Base-by-base conservation (phyloP, 108 stramenopile species). In the Parietichytrium sp. region DNA sequence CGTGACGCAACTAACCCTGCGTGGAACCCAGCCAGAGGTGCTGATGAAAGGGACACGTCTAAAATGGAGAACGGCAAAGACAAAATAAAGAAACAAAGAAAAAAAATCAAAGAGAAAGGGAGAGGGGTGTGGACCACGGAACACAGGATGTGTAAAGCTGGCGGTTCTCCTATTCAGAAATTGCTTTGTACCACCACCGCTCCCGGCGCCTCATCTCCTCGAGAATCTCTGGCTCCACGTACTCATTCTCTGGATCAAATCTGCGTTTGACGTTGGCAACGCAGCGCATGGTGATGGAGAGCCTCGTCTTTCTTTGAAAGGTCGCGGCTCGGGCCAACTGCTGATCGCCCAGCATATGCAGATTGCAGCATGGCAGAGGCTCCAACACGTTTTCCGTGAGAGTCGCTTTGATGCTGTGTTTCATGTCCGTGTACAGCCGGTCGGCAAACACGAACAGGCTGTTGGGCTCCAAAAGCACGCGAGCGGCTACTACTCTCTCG, bases 211-310 rank as follows among this genome's bases (percentile, higher is more conserved):
- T 42, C 61, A 72, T 42, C 42, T 72, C 61, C 1, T 38, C 38
- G 23, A n/a, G 33, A 33, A 72, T 10, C 33, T 72, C 61, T 0
- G 33, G 33, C 38, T 72, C 42, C 3, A 72, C 23, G 23, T 33
- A 33, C 8, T 45, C 2, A 3, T 72, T 42, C n/a, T 6, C 38
- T 27, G 36, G 38, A 25, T 72, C 61, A 1, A 20, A 33, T n/a
- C 61, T 10, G 16, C 16, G n/a, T 42, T 47, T 72, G 10, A 72
- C 61, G 6, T 72, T 36, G 15, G 61, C 61, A 13, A 72, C 61
- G 42, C 61, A 72, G 8, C 61, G 61, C 61, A 72, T 72, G 23
- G 61, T 72, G 38, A 72, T 6, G 20, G 61, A 72, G 20, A 72
- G 36, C n/a, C 61, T 33, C 61, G 36, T 42, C 33, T 33, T 27